Conservation (phyloP, 306 rosid species). For the Cyamopsis tetragonoloba region DNA sequence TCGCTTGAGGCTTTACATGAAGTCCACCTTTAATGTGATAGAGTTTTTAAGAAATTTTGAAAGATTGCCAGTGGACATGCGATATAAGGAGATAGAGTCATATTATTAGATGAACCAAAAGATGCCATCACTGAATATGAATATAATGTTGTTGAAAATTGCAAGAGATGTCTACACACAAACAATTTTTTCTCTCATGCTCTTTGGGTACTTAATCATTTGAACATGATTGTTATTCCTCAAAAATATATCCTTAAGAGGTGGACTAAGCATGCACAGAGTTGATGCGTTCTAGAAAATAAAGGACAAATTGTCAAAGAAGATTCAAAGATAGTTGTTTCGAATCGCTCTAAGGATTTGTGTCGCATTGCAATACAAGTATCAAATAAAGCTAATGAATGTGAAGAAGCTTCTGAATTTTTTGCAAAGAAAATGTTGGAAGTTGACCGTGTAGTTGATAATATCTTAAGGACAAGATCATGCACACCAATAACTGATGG, state of each 20-base stretch:
- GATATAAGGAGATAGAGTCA: not conserved
- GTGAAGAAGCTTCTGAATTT: not conserved
- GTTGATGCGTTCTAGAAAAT: not conserved
- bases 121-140: not conserved
- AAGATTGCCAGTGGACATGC: not conserved
- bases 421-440: not conserved
- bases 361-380: not conserved
- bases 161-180: not conserved
- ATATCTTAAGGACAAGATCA: not conserved
- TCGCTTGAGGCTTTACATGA: not conserved
- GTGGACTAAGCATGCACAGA: not conserved
- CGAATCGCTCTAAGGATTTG: not conserved
- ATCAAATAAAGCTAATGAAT: not conserved
- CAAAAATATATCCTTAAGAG: not conserved
- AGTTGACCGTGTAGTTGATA: not conserved
- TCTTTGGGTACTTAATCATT: not conserved
- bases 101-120: not conserved
- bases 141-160: not conserved
- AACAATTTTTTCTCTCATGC: not conserved
- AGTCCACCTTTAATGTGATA: not conserved
- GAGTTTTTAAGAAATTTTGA: not conserved
- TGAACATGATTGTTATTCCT: not conserved
- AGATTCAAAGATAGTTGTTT: not conserved
- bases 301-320: not conserved
- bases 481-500: not conserved